Evolutionary conservation across 139 green algal genomes (phyloP), one percentile per base, ranked within the genome.

Genomic region (Mychonastes homosphaera): DNA sequence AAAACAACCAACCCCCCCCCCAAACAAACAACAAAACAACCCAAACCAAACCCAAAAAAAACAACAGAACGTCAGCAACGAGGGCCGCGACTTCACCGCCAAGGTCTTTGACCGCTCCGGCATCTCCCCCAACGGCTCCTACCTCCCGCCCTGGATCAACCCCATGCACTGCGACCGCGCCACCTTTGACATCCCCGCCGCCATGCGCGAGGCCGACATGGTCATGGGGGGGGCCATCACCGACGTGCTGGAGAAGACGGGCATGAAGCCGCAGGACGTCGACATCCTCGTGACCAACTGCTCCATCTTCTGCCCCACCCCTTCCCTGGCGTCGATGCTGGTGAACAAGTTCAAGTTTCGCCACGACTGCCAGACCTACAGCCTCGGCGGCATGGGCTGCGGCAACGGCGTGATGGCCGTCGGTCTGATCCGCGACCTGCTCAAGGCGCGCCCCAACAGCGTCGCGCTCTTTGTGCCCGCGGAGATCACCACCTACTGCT

Each of bases 321-420:
- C 82, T 35, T 79, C 64, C 32, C 67, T 90, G 44, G 71, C 70
- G 9, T 77, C 79, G 60, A 81, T 90, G 82, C 63, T 90, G 2
- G 71, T 90, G 7, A 90, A 90, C 77, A 48, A 82, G 23, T 90
- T 81, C 77, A 79, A 79, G 55, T 69, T 91, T 70, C 68, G 79
- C 2, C 53, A 54, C 39, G 81, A 82, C 46, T 39, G 77, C 15
- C 70, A 76, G 58, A 66, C 58, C 33, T 88, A 86, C 72, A 76
- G 79, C 54, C 71, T 88, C 41, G 73, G 67, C 27, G 81, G 81
- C 38, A 88, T 88, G 81, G 81, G 81, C 26, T 88, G 81, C 62
- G 67, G 61, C 41, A 81, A 77, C 19, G 79, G 79, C 27, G 78
- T 86, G 19, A 82, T 88, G 52, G 72, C 62, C 4, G 46, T 88